Evolutionary conservation across 2,329 filamentous ascomycete genomes (phyloP), one percentile per base, ranked within the genome.

Genomic region (Aureobasidium namibiae): DNA sequence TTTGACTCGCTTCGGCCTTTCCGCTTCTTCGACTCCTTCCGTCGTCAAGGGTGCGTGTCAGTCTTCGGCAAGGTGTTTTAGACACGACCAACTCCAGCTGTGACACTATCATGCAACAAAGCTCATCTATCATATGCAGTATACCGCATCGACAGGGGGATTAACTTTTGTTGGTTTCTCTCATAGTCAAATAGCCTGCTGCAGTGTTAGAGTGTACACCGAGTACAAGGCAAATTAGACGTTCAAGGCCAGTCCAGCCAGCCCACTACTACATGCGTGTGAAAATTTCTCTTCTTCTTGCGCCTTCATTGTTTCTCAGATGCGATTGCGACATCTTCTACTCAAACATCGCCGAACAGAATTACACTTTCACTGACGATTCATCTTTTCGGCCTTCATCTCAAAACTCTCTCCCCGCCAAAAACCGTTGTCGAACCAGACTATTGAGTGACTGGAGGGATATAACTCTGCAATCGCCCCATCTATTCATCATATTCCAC

Each of bases 371-470:
- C 14, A 16, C 13, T 21, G 49, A 9, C 6, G 2, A n/a, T 3
- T 34, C 31, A 50, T 18, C 48, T 49, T 29, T 34, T 53, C 50
- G 50, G 50, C 50, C 38, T 54, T 33, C 50, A 38, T 31, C 11
- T 21, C 10, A n/a, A 36, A 54, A 54, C 50, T 54, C 50, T 54
- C 23, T 54, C 50, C 38, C 50, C 38, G 13, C 50, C 14, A 31
- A 42, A 38, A 42, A 31, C 50, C 50, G 50, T 42, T 54, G 18
- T 31, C 33, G 50, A 53, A 54, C 50, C 50, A 33, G 33, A 54
- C 42, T 18, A 54, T 54, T 11, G 36, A 42, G 39, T 6, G 23
- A 26, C 36, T 18, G 16, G 18, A 54, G 33, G 36, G 36, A 54
- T 42, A 54, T n/a, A 54, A 24, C 23, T 42, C 26, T 16, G 24